phyloP scores from a whole-genome alignment of 2,329 filamentous ascomycete species.

The Alternaria dauci region DNA sequence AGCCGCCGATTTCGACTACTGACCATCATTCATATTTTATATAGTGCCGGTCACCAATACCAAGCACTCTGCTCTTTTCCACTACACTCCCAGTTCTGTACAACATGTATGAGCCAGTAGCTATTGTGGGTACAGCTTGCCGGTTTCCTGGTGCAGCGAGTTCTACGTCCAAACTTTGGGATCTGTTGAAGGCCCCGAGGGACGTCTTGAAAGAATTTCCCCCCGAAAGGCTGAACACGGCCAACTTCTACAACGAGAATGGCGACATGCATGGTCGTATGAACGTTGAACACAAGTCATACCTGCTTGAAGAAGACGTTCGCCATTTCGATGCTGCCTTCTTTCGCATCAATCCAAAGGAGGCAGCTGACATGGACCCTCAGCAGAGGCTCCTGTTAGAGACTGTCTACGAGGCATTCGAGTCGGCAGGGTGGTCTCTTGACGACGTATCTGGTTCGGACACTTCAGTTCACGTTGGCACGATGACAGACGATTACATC shows the following conservation, averaged over 20 bases:
- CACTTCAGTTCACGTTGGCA: constrained; percentile 38
- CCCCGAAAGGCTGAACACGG: constrained; percentile 35
- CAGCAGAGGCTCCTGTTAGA: constrained; percentile 36
- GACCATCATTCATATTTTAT: no score
- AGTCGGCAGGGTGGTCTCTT: constrained; percentile 33
- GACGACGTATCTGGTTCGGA: constrained; percentile 29
- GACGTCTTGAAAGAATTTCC: constrained; percentile 43
- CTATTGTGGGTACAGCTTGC: constrained; percentile 51
- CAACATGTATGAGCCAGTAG: constrained; percentile 32
- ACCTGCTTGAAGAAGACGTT: not conserved
- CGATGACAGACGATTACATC: constrained; percentile 29
- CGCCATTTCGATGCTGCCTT: constrained; percentile 37
- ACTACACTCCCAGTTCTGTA: no score
- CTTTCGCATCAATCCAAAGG: constrained; percentile 43
- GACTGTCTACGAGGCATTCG: constrained; percentile 40
- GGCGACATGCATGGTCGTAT: constrained; percentile 45
- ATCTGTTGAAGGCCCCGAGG: constrained; percentile 37
- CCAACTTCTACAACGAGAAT: constrained; percentile 36
- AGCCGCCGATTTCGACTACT: no score
- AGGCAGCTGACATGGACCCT: constrained; percentile 41
- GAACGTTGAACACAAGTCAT: constrained; percentile 26
- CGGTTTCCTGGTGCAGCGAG: constrained; percentile 46
- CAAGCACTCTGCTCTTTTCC: no score
- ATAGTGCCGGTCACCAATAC: no score
- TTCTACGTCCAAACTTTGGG: constrained; percentile 48